Evolutionary conservation across 257 asterid genomes (phyloP).

Genomic region (Galeopsis tetrahit): DNA sequence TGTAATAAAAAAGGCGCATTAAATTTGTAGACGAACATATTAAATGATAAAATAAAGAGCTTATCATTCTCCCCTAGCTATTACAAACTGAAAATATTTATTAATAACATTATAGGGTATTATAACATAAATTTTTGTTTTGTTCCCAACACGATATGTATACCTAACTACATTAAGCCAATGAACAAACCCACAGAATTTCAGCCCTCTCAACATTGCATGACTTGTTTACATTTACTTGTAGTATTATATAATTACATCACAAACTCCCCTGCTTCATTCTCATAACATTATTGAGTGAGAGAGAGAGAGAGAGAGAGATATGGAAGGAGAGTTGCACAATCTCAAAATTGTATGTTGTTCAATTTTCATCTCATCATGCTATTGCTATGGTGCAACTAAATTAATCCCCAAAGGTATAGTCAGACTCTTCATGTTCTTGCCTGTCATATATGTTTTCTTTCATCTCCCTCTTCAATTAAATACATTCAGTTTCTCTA

Average conservation of each 20-base stretch:
- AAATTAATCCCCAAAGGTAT: slow-evolving; percentile 43
- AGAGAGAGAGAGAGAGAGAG: background rate
- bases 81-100: no score
- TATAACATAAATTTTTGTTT: no score
- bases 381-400: slow-evolving; percentile 49
- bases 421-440: slow-evolving; percentile 42
- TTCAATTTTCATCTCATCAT: slow-evolving; percentile 28
- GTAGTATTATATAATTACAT: background rate
- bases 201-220: slow-evolving; percentile 35
- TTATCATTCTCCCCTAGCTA: no score
- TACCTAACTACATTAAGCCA: slow-evolving; percentile 22
- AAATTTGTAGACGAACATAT: no score
- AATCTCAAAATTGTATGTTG: slow-evolving; percentile 44
- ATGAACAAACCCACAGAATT: slow-evolving; percentile 14
- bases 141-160: background rate
- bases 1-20: no score
- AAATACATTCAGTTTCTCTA: slow-evolving; percentile 32
- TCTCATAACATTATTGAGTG: background rate
- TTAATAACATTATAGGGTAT: no score
- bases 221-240: slow-evolving; percentile 24
- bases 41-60: no score
- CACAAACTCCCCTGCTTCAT: background rate
- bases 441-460: slow-evolving; percentile 41
- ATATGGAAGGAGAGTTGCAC: slow-evolving; percentile 43
- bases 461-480: slow-evolving; percentile 43